A percentile compares a stretch with the other conserved stretches of the same genome.
phyloP scores from a whole-genome alignment of 768 basidiomycete genomes.

The Pisolithus tinctorius region DNA sequence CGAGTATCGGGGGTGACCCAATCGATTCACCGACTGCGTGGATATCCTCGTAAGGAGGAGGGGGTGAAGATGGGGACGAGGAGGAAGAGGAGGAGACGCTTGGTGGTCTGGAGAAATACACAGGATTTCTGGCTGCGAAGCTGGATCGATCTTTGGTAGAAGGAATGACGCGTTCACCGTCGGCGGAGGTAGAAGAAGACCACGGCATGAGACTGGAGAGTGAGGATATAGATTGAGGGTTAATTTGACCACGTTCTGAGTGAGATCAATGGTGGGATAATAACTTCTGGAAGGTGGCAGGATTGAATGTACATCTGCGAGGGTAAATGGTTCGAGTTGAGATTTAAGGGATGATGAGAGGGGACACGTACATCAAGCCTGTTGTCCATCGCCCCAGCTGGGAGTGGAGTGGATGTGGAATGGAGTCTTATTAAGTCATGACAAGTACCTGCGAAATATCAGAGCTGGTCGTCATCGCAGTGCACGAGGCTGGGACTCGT shows the following conservation, averaged over 20 bases:
- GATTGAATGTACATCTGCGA: background rate
- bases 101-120: conserved; percentile 13
- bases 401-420: background rate
- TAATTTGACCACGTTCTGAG: conserved; percentile 7
- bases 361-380: conserved; percentile 10
- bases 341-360: background rate
- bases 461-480: conserved; percentile 31
- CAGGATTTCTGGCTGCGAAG: conserved; percentile 8
- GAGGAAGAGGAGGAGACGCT: conserved; percentile 20
- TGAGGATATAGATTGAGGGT: conserved; percentile 16
- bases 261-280: conserved; percentile 1
- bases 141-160: conserved; percentile 15
- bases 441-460: conserved; percentile 32
- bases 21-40: conserved; percentile 23
- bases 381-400: conserved; percentile 7
- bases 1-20: conserved; percentile 14
- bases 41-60: conserved; percentile 29
- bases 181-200: conserved; percentile 11
- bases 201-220: conserved; percentile 21
- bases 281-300: background rate
- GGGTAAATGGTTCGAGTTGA: background rate
- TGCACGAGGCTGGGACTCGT: conserved; percentile 69
- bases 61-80: conserved; percentile 25
- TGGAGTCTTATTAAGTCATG: conserved; percentile 15
- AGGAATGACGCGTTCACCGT: conserved; percentile 13